A percentile compares a stretch with the other conserved stretches of the same genome.
phyloP scores from a whole-genome alignment of 768 basidiomycete genomes.

The Boletus rex-veris region DNA sequence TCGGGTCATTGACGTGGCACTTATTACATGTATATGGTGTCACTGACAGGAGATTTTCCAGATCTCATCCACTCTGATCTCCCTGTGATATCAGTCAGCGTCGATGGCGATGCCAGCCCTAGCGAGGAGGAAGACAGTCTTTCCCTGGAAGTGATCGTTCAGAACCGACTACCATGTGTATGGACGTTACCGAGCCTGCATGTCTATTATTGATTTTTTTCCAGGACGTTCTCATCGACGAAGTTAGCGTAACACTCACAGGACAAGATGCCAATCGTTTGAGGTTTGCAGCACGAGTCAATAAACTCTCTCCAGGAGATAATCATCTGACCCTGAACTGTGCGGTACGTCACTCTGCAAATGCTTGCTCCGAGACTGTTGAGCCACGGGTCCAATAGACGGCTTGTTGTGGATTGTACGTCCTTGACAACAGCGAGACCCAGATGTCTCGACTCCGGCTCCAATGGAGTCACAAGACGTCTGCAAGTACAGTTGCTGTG shows the following conservation, averaged over 20 bases:
- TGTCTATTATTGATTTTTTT: conserved; percentile 7
- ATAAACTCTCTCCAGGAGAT: conserved; percentile 53
- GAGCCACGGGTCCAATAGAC: conserved; percentile 37
- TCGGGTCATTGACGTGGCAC: conserved; percentile 39
- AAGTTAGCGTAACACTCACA: conserved; percentile 55
- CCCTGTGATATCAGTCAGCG: conserved; percentile 55
- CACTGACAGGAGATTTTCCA: conserved; percentile 29
- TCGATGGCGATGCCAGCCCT: conserved; percentile 44
- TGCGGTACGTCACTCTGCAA: conserved; percentile 49
- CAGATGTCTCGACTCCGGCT: conserved; percentile 61
- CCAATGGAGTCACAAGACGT: conserved; percentile 55
- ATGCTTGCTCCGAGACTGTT: neutral
- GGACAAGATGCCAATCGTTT: conserved; percentile 64
- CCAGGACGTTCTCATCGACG: conserved; percentile 60
- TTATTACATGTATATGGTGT: neutral
- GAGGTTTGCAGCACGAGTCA: conserved; percentile 45
- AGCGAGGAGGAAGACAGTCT: conserved; percentile 66
- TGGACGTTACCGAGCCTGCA: conserved; percentile 26
- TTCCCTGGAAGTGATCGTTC: conserved; percentile 54
- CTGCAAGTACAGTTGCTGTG: conserved; percentile 14
- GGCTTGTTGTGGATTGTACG: conserved; percentile 63
- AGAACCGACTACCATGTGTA: conserved; percentile 76
- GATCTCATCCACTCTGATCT: conserved; percentile 71
- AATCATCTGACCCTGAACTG: conserved; percentile 61
- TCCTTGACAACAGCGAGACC: conserved; percentile 66